Evolutionary conservation across 371 early-diverging fungal genomes (phyloP), one percentile per base, ranked within the genome.

Genomic region (Blyttiomyces sp.): DNA sequence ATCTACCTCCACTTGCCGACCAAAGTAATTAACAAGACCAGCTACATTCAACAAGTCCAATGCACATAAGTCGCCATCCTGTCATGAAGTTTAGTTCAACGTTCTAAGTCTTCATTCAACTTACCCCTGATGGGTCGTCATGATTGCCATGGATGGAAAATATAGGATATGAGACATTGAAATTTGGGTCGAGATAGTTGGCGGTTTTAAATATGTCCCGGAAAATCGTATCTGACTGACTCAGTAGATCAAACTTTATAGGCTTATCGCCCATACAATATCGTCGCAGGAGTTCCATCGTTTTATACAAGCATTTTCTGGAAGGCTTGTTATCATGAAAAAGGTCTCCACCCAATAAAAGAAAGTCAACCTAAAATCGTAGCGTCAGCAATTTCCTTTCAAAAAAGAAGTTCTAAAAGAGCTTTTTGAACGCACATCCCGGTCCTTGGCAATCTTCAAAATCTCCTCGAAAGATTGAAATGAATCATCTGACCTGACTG

Each of bases 111-210:
- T 26, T 13, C 16, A 6, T 23, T 54, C 39, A 17, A 24, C 72
- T 73, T 57, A 86, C 80, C 4, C 98, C 98, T 13, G 88, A 81
- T 4, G 99, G 99, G 81, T 99, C 99, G 69, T 99, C 99, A 67
- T 99, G 99, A 77, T 99, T 99, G 0, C 99, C 99, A 70, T 99
- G 98, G 39, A 99, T 99, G 0, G 94, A 86, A 68, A 98, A 95
- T 0, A 98, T 84, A 0, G 99, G 99, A 26, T 95, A 79, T 1
- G 83, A 68, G 26, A 99, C 80, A 59, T 94, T 94, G 27, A 89
- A 66, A 66, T 98, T 95, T 13, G 90, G 88, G 69, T 96, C 94
- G 59, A 87, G 76, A 69, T 90, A 93, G 66, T 98, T 98, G 30
- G 90, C 90, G 3, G 68, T 77, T 5, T 61, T 46, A 36, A 76